A percentile compares a stretch with the other conserved stretches of the same genome.
Evolutionary conservation across 495 filamentous ascomycete species (phyloP).

Genomic region (Aspergillus funiculosus): DNA sequence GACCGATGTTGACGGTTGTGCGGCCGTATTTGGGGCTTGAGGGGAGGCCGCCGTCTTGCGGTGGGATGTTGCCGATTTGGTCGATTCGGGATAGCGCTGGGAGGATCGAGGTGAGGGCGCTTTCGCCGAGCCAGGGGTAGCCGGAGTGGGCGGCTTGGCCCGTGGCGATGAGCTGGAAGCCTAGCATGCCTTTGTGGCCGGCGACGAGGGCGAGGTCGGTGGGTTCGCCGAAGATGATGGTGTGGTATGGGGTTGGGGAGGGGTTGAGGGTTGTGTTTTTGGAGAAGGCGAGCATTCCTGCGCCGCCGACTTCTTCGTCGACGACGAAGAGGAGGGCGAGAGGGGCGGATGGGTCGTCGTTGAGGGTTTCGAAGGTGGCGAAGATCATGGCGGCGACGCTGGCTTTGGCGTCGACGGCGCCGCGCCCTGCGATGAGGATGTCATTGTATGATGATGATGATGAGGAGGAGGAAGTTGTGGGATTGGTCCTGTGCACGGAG

Average conservation of each 20-base stretch:
- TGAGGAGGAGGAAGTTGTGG: no score
- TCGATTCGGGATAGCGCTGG: slow-evolving; percentile 59
- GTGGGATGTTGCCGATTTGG: slow-evolving; percentile 43
- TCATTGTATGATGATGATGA: no score
- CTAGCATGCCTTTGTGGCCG: slow-evolving; percentile 81
- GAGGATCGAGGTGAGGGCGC: slow-evolving; percentile 69
- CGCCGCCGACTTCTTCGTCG: slow-evolving; percentile 74
- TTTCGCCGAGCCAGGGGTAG: slow-evolving; percentile 80
- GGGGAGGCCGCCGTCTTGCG: slow-evolving; percentile 54
- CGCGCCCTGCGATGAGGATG: slow-evolving; percentile 62
- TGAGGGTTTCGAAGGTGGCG: slow-evolving; percentile 58
- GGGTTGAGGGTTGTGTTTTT: slow-evolving; percentile 33
- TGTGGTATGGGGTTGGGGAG: slow-evolving; percentile 43
- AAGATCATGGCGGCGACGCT: slow-evolving; percentile 75
- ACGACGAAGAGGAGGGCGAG: slow-evolving; percentile 83
- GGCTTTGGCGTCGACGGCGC: slow-evolving; percentile 85
- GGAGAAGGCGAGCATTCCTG: slow-evolving; percentile 67
- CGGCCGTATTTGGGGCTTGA: slow-evolving; percentile 69
- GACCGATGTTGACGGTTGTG: slow-evolving; percentile 82
- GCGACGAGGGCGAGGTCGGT: slow-evolving; percentile 80
- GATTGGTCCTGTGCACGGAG: slow-evolving; percentile 25
- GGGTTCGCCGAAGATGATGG: slow-evolving; percentile 85
- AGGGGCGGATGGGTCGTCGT: slow-evolving; percentile 31
- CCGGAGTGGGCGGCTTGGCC: slow-evolving; percentile 84
- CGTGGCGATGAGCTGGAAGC: slow-evolving; percentile 55